A percentile compares a stretch with the other conserved stretches of the same genome.
phyloP scores from a whole-genome alignment of 371 early-diverging fungal genomes.

The Mortierella sp. region DNA sequence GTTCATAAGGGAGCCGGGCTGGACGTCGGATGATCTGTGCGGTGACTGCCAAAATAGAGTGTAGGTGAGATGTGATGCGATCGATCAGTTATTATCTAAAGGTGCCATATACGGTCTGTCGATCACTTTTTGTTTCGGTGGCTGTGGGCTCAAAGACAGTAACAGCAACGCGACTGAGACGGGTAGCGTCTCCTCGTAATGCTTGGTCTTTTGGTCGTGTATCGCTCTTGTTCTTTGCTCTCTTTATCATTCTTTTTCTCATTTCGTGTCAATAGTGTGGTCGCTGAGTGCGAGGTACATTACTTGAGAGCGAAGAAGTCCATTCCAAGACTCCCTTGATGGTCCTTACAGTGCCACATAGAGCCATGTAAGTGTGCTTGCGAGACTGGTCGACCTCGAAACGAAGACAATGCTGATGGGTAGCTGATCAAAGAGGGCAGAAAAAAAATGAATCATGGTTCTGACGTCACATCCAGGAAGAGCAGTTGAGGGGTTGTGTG shows the following conservation, averaged over 20 bases:
- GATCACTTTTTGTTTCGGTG: background rate
- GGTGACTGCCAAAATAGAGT: background rate
- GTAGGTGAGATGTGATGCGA: background rate
- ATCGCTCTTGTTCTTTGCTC: background rate
- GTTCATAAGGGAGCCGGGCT: background rate
- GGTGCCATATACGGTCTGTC: background rate
- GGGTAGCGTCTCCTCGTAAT: background rate
- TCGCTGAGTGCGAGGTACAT: background rate
- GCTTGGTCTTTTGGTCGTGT: background rate
- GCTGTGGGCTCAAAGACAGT: conserved; percentile 5
- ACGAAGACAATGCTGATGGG: background rate
- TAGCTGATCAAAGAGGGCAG: background rate
- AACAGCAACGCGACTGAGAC: background rate
- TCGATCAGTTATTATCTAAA: background rate
- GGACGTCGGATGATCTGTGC: background rate
- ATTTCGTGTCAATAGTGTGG: background rate
- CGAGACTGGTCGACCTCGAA: background rate
- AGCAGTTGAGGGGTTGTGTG: background rate
- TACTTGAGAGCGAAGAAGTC: conserved; percentile 29
- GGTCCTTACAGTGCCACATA: conserved; percentile 24
- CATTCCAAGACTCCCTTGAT: conserved; percentile 19
- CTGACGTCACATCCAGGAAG: conserved; percentile 4
- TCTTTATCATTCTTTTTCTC: background rate
- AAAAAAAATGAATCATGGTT: background rate
- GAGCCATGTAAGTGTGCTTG: conserved; percentile 23